phyloP scores from a whole-genome alignment of 129 eudicot species.

The Artemisia tridentata region DNA sequence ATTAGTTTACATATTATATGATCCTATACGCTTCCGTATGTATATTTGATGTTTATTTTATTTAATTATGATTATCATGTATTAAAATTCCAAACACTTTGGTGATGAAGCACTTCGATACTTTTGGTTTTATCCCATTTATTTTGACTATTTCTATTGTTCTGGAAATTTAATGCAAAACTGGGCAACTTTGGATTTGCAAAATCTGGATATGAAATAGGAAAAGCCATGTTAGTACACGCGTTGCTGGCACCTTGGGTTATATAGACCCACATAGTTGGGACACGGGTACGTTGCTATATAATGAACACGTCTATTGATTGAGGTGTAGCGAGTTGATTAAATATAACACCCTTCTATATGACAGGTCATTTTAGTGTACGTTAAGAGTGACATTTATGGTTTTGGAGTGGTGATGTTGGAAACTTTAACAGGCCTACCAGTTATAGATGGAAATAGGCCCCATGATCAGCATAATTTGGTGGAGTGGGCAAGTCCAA shows the following conservation, averaged over 20 bases:
- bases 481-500: conserved; percentile 24
- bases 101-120: too few relatives aligned
- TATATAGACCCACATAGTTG: conserved; percentile 4
- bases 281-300: background rate
- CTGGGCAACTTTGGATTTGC: conserved; percentile 3
- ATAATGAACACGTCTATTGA: too few relatives aligned
- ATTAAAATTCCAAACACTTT: too few relatives aligned
- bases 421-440: conserved; percentile 19
- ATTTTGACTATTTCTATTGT: background rate
- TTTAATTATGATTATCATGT: too few relatives aligned
- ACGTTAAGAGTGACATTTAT: conserved; percentile 39
- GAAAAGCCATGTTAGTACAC: conserved; percentile 18
- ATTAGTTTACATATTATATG: too few relatives aligned
- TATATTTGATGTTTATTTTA: too few relatives aligned
- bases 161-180: conserved; percentile 9
- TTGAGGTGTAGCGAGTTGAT: too few relatives aligned
- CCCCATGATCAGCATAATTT: conserved; percentile 24
- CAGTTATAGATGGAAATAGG: conserved; percentile 17
- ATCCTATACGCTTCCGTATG: too few relatives aligned
- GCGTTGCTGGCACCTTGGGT: conserved; percentile 16
- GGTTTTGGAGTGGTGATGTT: conserved; percentile 39
- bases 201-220: background rate
- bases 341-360: background rate
- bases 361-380: conserved; percentile 20
- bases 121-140: too few relatives aligned